A percentile compares a stretch with the other conserved stretches of the same genome.
phyloP scores from a whole-genome alignment of 768 basidiomycete species.

The Clitopilus passeckerianus region DNA sequence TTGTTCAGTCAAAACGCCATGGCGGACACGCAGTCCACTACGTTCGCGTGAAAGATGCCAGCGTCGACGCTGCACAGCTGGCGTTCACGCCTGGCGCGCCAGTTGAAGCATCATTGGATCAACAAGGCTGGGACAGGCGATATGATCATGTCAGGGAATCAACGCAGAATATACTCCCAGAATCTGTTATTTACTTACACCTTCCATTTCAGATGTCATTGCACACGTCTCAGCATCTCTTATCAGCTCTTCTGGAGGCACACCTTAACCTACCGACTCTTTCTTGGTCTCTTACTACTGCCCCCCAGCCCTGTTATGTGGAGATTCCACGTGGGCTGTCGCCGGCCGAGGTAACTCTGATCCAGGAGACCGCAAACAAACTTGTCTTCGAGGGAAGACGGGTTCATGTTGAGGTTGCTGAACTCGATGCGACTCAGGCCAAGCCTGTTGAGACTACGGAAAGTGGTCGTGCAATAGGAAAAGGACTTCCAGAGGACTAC shows the following conservation, averaged over 20 bases:
- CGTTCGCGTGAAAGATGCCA: constrained; percentile 37
- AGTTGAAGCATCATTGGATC: constrained; percentile 50
- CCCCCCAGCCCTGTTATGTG: constrained; percentile 69
- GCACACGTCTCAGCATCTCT: constrained; percentile 82
- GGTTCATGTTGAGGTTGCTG: constrained; percentile 73
- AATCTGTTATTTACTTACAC: neutral
- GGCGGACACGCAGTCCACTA: constrained; percentile 78
- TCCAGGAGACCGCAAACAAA: constrained; percentile 62
- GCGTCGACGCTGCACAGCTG: constrained; percentile 36
- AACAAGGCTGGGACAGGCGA: constrained; percentile 58
- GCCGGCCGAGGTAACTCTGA: constrained; percentile 49
- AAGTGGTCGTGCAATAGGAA: constrained; percentile 48
- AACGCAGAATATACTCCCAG: neutral
- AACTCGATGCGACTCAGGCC: constrained; percentile 41
- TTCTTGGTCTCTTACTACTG: constrained; percentile 74
- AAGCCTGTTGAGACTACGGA: constrained; percentile 29
- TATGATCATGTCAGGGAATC: constrained; percentile 61
- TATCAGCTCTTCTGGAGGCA: constrained; percentile 75
- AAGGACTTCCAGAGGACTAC: constrained; percentile 66
- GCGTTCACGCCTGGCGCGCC: constrained; percentile 45
- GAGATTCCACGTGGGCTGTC: constrained; percentile 71
- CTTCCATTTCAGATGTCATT: constrained; percentile 57
- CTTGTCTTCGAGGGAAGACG: constrained; percentile 65
- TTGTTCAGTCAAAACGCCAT: constrained; percentile 62
- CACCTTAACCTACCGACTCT: constrained; percentile 62